A percentile compares a stretch with the other conserved stretches of the same genome.
Conservation (phyloP, 2,329 filamentous ascomycete genomes). For the Parascedosporium putredinis region DNA sequence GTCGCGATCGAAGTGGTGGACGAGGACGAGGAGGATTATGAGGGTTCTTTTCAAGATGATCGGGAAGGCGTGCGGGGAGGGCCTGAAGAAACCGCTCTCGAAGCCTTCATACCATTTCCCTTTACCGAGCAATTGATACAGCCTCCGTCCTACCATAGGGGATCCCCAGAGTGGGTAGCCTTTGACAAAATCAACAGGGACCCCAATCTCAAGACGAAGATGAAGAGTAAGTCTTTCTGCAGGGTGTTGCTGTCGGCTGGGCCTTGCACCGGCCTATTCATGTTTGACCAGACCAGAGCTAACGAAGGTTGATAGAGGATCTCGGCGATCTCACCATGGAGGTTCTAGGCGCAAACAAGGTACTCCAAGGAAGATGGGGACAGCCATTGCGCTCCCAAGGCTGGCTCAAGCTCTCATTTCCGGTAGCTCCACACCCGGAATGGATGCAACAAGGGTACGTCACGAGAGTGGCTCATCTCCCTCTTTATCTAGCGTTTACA, state of each 20-base stretch:
- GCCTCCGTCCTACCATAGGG: constrained; percentile 36
- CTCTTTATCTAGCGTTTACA: no score
- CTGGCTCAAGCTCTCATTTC: constrained; percentile 17
- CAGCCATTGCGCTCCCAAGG: background rate
- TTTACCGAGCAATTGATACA: constrained; percentile 41
- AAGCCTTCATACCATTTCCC: constrained; percentile 51
- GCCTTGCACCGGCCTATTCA: background rate
- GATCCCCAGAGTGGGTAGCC: constrained; percentile 49
- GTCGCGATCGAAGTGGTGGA: constrained; percentile 31
- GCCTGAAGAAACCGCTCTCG: constrained; percentile 27
- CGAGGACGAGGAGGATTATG: constrained; percentile 21
- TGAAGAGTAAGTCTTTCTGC: constrained; percentile 25
- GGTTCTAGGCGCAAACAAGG: constrained; percentile 19
- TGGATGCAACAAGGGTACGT: constrained; percentile 5
- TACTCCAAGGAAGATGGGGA: background rate
- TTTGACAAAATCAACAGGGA: constrained; percentile 49
- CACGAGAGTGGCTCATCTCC: background rate
- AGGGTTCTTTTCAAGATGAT: background rate
- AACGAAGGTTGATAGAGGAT: constrained; percentile 6
- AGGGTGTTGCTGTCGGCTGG: background rate
- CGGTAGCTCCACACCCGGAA: background rate
- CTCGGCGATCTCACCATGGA: constrained; percentile 22
- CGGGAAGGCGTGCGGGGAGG: background rate
- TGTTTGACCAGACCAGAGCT: background rate
- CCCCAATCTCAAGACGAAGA: constrained; percentile 30